Conservation (phyloP, 2,329 filamentous ascomycete species). For the Aspergillus ochraceus region DNA sequence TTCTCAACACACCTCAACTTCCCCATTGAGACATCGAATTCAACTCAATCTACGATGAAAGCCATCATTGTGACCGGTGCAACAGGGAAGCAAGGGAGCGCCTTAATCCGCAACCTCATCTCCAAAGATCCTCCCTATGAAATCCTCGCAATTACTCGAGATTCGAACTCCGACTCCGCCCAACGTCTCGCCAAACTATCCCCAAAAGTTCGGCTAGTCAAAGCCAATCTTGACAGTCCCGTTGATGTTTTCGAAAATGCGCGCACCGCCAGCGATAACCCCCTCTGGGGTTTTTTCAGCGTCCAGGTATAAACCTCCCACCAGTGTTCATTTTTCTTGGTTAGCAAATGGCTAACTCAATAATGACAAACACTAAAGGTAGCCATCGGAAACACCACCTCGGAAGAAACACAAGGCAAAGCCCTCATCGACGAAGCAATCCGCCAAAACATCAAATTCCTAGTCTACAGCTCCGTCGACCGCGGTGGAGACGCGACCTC, state of each 20-base stretch:
- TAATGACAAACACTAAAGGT: background rate
- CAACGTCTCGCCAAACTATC: conserved; percentile 49
- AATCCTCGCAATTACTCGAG: conserved; percentile 62
- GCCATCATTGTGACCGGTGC: conserved; percentile 37
- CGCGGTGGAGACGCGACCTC: conserved; percentile 56
- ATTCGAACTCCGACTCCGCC: conserved; percentile 52
- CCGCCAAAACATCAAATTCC: conserved; percentile 56
- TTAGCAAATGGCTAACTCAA: background rate
- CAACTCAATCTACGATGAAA: background rate
- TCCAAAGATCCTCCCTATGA: conserved; percentile 37
- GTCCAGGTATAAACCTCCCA: conserved; percentile 50
- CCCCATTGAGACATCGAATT: no score
- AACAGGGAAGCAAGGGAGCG: conserved; percentile 44
- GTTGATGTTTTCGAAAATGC: conserved; percentile 53
- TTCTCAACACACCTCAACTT: no score
- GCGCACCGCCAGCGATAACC: conserved; percentile 31
- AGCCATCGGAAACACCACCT: background rate
- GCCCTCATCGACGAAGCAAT: conserved; percentile 59
- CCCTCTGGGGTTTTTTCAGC: conserved; percentile 62
- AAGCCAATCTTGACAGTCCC: conserved; percentile 58
- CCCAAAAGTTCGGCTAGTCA: conserved; percentile 54
- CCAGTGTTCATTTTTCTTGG: background rate
- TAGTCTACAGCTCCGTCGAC: conserved; percentile 66
- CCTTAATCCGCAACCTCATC: conserved; percentile 35
- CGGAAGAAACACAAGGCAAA: conserved; percentile 58